Evolutionary conservation across 306 rosid species (phyloP).

Genomic region (Astragalus membranaceus): DNA sequence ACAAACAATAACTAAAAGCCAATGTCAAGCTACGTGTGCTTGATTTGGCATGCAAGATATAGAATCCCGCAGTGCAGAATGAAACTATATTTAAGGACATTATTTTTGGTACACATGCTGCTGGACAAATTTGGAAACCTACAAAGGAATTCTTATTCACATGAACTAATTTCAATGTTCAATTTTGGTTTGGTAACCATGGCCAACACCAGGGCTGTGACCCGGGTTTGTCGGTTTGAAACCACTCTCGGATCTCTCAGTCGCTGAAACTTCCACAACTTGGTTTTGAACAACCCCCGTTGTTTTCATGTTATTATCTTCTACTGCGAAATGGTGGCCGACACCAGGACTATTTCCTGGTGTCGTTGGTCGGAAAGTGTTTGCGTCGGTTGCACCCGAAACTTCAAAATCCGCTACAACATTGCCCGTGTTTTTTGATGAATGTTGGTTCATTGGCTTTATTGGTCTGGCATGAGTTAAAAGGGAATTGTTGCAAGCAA

Average conservation of each 20-base stretch:
- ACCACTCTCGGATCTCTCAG: neutral
- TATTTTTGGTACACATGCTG: neutral
- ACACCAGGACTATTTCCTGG: constrained; percentile 71
- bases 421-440: neutral
- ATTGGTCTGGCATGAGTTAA: constrained; percentile 14
- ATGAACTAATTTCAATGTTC: constrained; percentile 1
- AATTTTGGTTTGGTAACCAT: constrained; percentile 17
- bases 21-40: neutral
- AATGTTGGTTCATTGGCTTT: constrained; percentile 4
- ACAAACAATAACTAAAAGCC: neutral
- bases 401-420: neutral
- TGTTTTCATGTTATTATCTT: neutral
- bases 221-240: constrained; percentile 36
- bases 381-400: neutral
- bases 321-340: constrained; percentile 15
- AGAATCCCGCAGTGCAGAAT: neutral
- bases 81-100: neutral
- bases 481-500: constrained; percentile 5
- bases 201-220: constrained; percentile 46
- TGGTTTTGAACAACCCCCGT: constrained; percentile 10
- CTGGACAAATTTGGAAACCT: neutral
- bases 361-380: constrained; percentile 42
- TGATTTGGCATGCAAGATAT: neutral
- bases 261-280: neutral
- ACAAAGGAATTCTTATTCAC: neutral